These are phyloP conservation scores for Vicia faba DNA, from an alignment of 306 rosid genomes.

Conservation along the genomic window DNA sequence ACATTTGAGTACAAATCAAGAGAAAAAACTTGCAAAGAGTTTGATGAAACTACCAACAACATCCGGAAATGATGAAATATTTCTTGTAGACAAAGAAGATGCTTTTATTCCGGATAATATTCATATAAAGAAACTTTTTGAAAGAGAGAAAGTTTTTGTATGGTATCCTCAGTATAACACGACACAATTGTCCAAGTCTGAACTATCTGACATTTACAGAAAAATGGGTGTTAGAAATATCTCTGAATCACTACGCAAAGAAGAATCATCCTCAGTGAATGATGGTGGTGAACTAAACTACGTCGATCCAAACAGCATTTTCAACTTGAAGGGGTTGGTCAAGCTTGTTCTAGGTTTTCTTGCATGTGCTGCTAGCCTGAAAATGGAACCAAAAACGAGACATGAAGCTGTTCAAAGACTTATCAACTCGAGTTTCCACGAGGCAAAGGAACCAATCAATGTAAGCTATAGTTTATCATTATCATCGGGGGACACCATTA, in stretches of 20 bases:
- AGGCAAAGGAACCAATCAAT: constrained; percentile 52
- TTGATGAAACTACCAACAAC: constrained; percentile 59
- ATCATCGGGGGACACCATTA: constrained; percentile 41
- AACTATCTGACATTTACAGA: constrained; percentile 51
- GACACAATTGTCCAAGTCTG: constrained; percentile 36
- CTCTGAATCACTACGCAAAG: constrained; percentile 52
- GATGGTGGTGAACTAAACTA: constrained; percentile 8
- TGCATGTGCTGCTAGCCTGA: constrained; percentile 41
- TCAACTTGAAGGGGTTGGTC: constrained; percentile 39
- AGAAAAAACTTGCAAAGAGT: constrained; percentile 40
- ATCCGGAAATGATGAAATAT: constrained; percentile 42
- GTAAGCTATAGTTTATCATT: constrained; percentile 49
- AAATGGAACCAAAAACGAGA: constrained; percentile 54
- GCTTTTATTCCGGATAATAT: constrained; percentile 69
- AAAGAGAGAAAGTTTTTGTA: constrained; percentile 52
- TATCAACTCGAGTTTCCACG: constrained; percentile 53
- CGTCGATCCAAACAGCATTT: constrained; percentile 33
- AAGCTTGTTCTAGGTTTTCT: no score
- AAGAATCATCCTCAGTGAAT: background rate
- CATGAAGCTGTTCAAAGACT: constrained; percentile 53
- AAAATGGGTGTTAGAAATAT: constrained; percentile 57
- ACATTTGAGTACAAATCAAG: constrained; percentile 36
- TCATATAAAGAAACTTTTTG: constrained; percentile 60
- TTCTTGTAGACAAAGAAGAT: background rate
- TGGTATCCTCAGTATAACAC: constrained; percentile 61